Percentiles rank a stretch among this genome's conserved stretches.
phyloP scores from a whole-genome alignment of 176 grass and related monocot genomes.

The Zea mays region Zm-B73-REFERENCE-NAM-5.0 NC_050099.1:563501-564000 shows the following conservation, averaged over 20 bases:
- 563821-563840: conserved; percentile 97
- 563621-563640: conserved; percentile 72
- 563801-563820: conserved; percentile 67
- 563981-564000: background rate
- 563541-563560: background rate
- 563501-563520: background rate
- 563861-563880: conserved; percentile 19
- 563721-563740: conserved; percentile 74
- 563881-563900: background rate
- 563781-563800: background rate
- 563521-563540: background rate
- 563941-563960: background rate
- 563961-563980: background rate
- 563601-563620: background rate
- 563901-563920: background rate
- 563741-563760: conserved; percentile 82
- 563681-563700: conserved; percentile 90
- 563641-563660: conserved; percentile 88
- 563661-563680: conserved; percentile 88
- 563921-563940: too few relatives aligned
- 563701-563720: conserved; percentile 78
- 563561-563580: background rate
- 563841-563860: conserved; percentile 84
- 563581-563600: too few relatives aligned
- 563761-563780: conserved; percentile 40